Evolutionary conservation across 495 filamentous ascomycete genomes (phyloP), one percentile per base, ranked within the genome.

Genomic region (Penicillium arizonense): DNA sequence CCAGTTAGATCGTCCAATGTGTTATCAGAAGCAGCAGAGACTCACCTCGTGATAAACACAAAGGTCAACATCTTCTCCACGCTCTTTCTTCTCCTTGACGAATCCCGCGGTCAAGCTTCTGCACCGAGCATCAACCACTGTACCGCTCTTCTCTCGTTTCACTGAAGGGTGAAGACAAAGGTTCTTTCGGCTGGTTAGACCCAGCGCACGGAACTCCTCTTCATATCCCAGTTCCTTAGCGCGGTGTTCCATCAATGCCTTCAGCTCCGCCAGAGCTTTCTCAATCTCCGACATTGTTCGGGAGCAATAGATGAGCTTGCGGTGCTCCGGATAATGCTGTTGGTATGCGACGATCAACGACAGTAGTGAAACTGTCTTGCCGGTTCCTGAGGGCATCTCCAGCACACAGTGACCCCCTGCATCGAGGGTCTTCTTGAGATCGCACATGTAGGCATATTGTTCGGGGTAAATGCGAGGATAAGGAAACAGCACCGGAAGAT

Each of bases 341-440:
- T 97, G 95, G 62, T 97, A 97, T 44, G 94, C 91, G 42, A 99
- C 85, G 57, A 99, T 99, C 57, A 99, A 79, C 0, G 94, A 96
- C 21, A 99, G 78, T 0, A 99, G 78, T 2, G 94, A 96, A 18
- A 99, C 88, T 0, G 94, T 99, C 77, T 99, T 99, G 44, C 94
- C 94, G 24, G 94, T 99, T n/a, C 94, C 94, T 48, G 94, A 99
- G 76, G 94, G 94, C 94, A 99, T 99, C 74, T 99, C 94, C 64
- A 99, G 76, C n/a, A 99, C 92, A 72, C 91, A 95, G 75, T 97
- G 90, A 53, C 95, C 95, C 51, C 87, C 87, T 24, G 85, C 89
- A 79, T 97, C 94, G 64, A 99, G 87, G 24, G 93, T 97, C 68
- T 83, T 87, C 70, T 99, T 99, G 70, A 99, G 82, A 77, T 96